phyloP scores from a whole-genome alignment of 495 filamentous ascomycete genomes.

The Aspergillus panamensis region DNA sequence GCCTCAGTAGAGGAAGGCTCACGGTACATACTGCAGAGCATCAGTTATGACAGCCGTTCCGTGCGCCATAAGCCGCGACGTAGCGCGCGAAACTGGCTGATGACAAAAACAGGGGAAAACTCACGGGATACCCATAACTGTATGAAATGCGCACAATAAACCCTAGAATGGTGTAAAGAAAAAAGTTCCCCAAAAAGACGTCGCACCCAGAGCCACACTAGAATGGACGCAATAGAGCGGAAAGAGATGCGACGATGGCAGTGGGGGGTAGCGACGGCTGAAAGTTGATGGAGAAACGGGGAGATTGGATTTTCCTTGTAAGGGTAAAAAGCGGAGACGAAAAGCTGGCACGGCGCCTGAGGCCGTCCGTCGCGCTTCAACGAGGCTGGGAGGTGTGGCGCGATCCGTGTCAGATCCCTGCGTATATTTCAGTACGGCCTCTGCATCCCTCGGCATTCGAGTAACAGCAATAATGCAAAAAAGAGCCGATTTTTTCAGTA shows the following conservation, averaged over 20 bases:
- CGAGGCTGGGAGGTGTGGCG: slow-evolving; percentile 20
- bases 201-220: slow-evolving; percentile 10
- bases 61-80: slow-evolving; percentile 22
- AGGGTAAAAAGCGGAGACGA: slow-evolving; percentile 25
- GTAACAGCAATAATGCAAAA: neutral
- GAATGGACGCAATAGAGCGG: slow-evolving; percentile 10
- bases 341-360: slow-evolving; percentile 17
- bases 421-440: slow-evolving; percentile 14
- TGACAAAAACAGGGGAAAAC: slow-evolving; percentile 33
- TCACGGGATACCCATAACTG: slow-evolving; percentile 79
- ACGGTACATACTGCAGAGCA: slow-evolving; percentile 51
- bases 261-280: slow-evolving; percentile 14
- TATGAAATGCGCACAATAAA: slow-evolving; percentile 15
- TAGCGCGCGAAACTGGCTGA: slow-evolving; percentile 25
- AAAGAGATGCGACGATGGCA: slow-evolving; percentile 20
- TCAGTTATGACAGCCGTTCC: slow-evolving; percentile 21
- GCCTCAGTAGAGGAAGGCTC: slow-evolving; percentile 49
- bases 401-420: slow-evolving; percentile 2
- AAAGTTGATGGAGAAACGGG: slow-evolving; percentile 25
- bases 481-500: no score
- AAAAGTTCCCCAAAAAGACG: neutral
- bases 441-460: neutral
- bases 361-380: slow-evolving; percentile 11
- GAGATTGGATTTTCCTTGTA: slow-evolving; percentile 23
- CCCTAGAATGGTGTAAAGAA: slow-evolving; percentile 9